These are phyloP conservation scores for Pythium folliculosum DNA, from an alignment of 352 stramenopile genomes.

Conservation along the genomic window DNA sequence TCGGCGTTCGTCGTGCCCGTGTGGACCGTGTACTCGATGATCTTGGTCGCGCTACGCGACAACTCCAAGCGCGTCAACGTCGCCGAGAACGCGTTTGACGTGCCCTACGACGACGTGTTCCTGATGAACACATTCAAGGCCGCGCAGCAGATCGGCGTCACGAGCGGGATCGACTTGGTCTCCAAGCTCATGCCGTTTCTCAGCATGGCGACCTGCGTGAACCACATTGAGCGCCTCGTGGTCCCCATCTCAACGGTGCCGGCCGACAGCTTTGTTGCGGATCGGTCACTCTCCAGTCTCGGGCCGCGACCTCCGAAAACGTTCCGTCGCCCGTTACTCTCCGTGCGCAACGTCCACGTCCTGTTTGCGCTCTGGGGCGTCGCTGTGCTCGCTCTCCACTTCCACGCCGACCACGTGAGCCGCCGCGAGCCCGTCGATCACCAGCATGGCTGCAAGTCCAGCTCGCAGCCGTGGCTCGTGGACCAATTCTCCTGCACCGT, in stretches of 20 bases:
- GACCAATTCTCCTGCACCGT: conserved; percentile 28
- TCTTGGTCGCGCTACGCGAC: conserved; percentile 1
- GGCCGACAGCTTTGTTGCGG: no score
- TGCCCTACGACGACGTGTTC: conserved; percentile 18
- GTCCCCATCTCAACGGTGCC: no score
- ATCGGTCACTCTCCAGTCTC: no score
- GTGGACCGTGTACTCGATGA: conserved; percentile 19
- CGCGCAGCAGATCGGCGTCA: conserved; percentile 26
- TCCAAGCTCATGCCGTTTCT: conserved; percentile 29
- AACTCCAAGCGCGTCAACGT: conserved; percentile 2
- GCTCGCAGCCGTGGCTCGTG: conserved; percentile 26
- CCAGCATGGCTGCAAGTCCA: conserved; percentile 24
- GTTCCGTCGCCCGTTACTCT: background rate
- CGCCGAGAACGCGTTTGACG: conserved; percentile 25
- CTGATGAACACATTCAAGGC: conserved; percentile 25
- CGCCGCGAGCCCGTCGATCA: background rate
- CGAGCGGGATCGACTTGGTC: conserved; percentile 27
- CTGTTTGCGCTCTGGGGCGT: conserved; percentile 15
- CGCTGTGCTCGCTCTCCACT: conserved; percentile 11
- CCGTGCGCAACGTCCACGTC: background rate
- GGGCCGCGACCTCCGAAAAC: background rate
- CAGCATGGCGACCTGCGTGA: conserved; percentile 25
- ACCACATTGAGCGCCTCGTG: conserved; percentile 12
- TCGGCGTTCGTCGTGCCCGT: conserved; percentile 23
- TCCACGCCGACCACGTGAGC: conserved; percentile 4